Conservation (phyloP, 352 stramenopile genomes). For the Globisporangium okanoganense region DNA sequence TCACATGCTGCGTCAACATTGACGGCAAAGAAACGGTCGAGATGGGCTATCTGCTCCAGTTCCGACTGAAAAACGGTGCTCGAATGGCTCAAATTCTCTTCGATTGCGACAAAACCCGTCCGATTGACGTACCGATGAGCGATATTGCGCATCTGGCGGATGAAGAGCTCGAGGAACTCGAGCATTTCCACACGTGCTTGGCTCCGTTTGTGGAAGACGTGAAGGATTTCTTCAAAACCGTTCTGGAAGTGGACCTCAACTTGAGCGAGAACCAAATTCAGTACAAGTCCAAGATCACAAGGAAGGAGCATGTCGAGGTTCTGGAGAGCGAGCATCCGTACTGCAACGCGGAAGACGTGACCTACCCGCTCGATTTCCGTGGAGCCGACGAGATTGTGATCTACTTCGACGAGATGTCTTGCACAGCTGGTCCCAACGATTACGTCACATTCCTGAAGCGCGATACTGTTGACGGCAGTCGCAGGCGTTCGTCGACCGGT, state of each 20-base stretch:
- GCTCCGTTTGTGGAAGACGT: slow-evolving; percentile 26
- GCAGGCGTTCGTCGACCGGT: slow-evolving; percentile 8
- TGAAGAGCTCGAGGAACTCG: slow-evolving; percentile 32
- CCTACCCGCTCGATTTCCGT: slow-evolving; percentile 59
- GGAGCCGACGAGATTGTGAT: slow-evolving; percentile 71
- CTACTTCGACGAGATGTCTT: slow-evolving; percentile 75
- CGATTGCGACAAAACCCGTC: slow-evolving; percentile 49
- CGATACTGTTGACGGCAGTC: slow-evolving; percentile 17
- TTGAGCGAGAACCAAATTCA: background rate
- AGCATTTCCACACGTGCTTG: slow-evolving; percentile 32
- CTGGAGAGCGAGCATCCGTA: slow-evolving; percentile 81
- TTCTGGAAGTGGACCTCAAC: slow-evolving; percentile 22
- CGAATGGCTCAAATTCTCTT: slow-evolving; percentile 62
- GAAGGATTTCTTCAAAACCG: slow-evolving; percentile 21
- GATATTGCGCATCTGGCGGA: slow-evolving; percentile 47
- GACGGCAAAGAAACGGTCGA: slow-evolving; percentile 74
- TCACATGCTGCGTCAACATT: slow-evolving; percentile 70
- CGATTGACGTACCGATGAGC: slow-evolving; percentile 50
- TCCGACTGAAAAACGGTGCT: slow-evolving; percentile 31
- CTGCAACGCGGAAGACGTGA: slow-evolving; percentile 48
- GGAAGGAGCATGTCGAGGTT: slow-evolving; percentile 73
- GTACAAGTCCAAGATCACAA: slow-evolving; percentile 44
- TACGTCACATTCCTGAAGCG: slow-evolving; percentile 79
- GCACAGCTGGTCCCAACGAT: slow-evolving; percentile 67
- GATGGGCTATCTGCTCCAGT: slow-evolving; percentile 57